These are phyloP conservation scores for Geopyxis carbonaria DNA, from an alignment of 495 filamentous ascomycete genomes.

Conservation along the genomic window DNA sequence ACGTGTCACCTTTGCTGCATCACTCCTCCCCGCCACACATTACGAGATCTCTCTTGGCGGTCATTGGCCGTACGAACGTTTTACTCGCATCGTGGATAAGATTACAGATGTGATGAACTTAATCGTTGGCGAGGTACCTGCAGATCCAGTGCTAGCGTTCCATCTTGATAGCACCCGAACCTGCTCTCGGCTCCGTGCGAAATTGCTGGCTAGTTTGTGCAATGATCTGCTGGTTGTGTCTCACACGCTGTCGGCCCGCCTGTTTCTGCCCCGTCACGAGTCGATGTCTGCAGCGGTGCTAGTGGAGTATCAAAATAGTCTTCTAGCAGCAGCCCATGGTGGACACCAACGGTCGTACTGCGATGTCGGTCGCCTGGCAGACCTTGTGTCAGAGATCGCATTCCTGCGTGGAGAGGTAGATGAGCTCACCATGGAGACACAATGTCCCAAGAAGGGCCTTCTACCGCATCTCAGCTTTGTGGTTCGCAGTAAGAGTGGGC, in stretches of 20 bases:
- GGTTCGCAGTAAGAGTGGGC: constrained; percentile 11
- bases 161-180: constrained; percentile 5
- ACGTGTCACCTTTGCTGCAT: constrained; percentile 15
- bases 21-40: constrained; percentile 20
- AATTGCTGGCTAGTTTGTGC: constrained; percentile 19
- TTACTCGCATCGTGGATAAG: constrained; percentile 21
- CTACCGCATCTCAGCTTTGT: constrained; percentile 20
- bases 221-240: constrained; percentile 24
- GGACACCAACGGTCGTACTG: constrained; percentile 4
- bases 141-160: constrained; percentile 14
- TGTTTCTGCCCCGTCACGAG: constrained; percentile 23
- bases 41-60: constrained; percentile 23
- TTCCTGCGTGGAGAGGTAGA: constrained; percentile 20
- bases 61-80: constrained; percentile 22
- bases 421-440: constrained; percentile 22
- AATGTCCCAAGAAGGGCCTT: constrained; percentile 20
- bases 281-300: constrained; percentile 19
- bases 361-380: constrained; percentile 18
- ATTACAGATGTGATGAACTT: constrained; percentile 19
- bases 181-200: constrained; percentile 14
- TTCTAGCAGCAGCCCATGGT: constrained; percentile 12
- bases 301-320: constrained; percentile 16
- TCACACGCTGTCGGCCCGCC: constrained; percentile 19
- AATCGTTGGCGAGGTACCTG: constrained; percentile 18
- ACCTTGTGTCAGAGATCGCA: constrained; percentile 20